Percentiles rank a stretch among this genome's conserved stretches.
Conservation (phyloP, 2,329 filamentous ascomycete species). For the Drechslerella coelobrocha region DNA sequence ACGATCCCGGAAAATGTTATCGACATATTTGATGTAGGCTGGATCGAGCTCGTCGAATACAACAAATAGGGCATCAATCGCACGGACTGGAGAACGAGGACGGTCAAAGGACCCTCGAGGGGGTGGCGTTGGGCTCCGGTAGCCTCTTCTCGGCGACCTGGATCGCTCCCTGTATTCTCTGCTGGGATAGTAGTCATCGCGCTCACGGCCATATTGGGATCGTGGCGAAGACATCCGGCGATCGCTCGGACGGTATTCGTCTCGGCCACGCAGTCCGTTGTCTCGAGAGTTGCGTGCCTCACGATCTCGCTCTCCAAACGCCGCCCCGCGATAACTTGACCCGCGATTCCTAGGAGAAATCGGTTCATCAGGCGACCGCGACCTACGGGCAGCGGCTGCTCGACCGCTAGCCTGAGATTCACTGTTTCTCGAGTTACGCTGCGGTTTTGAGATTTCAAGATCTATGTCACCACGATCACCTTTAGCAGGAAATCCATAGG, state of each 20-base stretch:
- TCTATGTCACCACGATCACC: conserved; percentile 63
- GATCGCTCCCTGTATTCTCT: conserved; percentile 73
- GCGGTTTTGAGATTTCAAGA: conserved; percentile 85
- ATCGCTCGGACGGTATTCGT: conserved; percentile 67
- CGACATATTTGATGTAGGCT: conserved; percentile 73
- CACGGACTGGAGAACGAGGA: conserved; percentile 69
- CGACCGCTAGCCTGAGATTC: conserved; percentile 59
- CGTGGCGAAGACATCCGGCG: conserved; percentile 60
- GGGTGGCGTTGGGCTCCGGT: conserved; percentile 35
- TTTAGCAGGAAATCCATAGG: conserved; percentile 39
- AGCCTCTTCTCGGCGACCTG: conserved; percentile 91
- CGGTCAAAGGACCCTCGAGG: conserved; percentile 36
- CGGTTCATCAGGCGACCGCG: conserved; percentile 57
- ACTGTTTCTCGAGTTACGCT: conserved; percentile 75
- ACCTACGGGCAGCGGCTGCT: conserved; percentile 56
- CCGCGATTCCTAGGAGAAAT: conserved; percentile 57
- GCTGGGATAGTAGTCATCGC: conserved; percentile 62
- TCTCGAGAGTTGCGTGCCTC: conserved; percentile 53
- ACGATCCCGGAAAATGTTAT: conserved; percentile 74
- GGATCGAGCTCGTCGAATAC: conserved; percentile 49
- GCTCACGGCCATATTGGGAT: conserved; percentile 72
- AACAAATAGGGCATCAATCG: conserved; percentile 17
- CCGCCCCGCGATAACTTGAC: conserved; percentile 59
- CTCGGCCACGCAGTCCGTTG: conserved; percentile 60
- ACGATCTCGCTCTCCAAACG: conserved; percentile 60